phyloP scores from a whole-genome alignment of 148 eudicot species.

The Fallopia convolvulus region DNA sequence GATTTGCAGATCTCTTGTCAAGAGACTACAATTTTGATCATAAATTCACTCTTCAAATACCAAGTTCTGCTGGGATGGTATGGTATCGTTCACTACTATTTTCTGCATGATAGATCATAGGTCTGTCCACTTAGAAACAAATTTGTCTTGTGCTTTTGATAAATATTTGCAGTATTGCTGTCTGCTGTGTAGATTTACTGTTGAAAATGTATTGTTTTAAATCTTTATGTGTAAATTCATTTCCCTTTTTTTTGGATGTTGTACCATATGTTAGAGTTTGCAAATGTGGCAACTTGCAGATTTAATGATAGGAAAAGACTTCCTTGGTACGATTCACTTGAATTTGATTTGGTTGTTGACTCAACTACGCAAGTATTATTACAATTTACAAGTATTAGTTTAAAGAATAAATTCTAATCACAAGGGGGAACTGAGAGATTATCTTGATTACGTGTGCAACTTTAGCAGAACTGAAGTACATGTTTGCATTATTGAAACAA shows the following conservation, averaged over 20 bases:
- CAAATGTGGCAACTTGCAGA: neutral
- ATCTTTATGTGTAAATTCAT: neutral
- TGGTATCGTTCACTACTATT: neutral
- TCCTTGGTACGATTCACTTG: neutral
- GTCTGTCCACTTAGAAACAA: neutral
- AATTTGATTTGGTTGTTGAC: neutral
- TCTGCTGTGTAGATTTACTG: neutral
- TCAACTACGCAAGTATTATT: neutral
- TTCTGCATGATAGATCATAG: neutral
- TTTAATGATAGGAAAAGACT: neutral
- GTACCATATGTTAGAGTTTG: neutral
- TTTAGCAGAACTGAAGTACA: neutral
- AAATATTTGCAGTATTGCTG: neutral
- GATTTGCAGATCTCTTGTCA: conserved; percentile 68
- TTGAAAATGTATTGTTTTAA: too few species aligned
- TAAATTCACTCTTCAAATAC: conserved; percentile 59
- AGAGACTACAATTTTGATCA: conserved; percentile 86
- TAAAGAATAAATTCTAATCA: neutral
- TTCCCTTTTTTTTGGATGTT: neutral
- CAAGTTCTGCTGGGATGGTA: conserved; percentile 80
- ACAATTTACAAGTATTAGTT: neutral
- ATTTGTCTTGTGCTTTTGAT: neutral
- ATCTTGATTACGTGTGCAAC: neutral
- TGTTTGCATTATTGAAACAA: neutral
- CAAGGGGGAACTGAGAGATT: neutral